Conservation (phyloP, 805 yeast genomes). For the Candida mattraensis region DNA sequence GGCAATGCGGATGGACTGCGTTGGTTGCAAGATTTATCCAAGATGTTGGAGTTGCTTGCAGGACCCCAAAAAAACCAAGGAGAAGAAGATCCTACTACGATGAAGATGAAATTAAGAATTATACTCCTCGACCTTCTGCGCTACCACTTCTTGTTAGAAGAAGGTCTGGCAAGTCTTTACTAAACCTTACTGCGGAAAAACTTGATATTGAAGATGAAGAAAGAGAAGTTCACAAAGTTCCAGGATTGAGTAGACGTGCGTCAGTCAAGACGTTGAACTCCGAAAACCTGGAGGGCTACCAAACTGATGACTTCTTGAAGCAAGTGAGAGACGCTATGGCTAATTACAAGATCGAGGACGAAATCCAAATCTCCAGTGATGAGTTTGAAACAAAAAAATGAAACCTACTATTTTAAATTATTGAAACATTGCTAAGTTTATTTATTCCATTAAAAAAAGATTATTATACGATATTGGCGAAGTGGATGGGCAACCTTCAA, state of each 20-base stretch:
- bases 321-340: conserved; percentile 46
- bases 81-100: conserved; percentile 29
- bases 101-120: conserved; percentile 39
- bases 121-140: conserved; percentile 44
- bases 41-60: conserved; percentile 75
- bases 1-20: conserved; percentile 97
- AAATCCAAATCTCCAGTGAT: conserved; percentile 49
- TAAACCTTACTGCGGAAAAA: conserved; percentile 65
- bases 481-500: neutral
- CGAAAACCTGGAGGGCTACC: conserved; percentile 13
- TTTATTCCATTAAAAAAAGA: neutral
- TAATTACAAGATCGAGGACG: conserved; percentile 32
- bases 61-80: conserved; percentile 42
- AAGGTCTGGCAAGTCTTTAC: conserved; percentile 70
- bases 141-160: conserved; percentile 50
- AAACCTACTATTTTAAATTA: neutral
- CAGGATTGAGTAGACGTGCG: conserved; percentile 33
- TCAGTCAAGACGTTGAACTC: conserved; percentile 31
- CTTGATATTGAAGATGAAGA: conserved; percentile 70
- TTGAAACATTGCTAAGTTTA: neutral
- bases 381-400: conserved; percentile 53
- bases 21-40: conserved; percentile 89
- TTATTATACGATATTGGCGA: neutral
- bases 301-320: conserved; percentile 35
- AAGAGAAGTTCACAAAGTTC: conserved; percentile 31